Base-by-base conservation (phyloP, 2,329 filamentous ascomycete genomes). In the Fusarium nelsonii region DNA sequence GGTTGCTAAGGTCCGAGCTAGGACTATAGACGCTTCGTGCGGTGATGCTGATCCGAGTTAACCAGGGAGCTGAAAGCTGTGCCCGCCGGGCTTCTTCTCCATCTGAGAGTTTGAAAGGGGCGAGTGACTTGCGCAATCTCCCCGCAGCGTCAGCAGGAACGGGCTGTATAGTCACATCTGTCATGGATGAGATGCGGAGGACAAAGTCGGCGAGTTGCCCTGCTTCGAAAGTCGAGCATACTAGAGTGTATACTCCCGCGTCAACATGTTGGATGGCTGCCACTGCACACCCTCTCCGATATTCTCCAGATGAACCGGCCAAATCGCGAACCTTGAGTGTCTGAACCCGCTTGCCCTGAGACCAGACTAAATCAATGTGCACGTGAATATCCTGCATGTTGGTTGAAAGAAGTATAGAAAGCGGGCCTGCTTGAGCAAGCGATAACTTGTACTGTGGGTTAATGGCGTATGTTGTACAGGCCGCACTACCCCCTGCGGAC, bases 151-250 rank as follows among this genome's bases (percentile, higher is more conserved):
- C 92, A 8, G 89, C 83, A 1, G 90, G 86, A 5, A 97, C 84
- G 16, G 87, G 85, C 9, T 81, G 81, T 7, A 97, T 76, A 2
- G 78, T 73, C 37, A 90, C 85, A 0, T 85, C 82, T 3, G 81
- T 77, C 55, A 85, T 88, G 34, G 91, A 90, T 46, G 90, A 89
- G n/a, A 97, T 84, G 58, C 89, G 88, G 10, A 99, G 83, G 1
- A 85, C 88, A 75, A 97, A 98, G 49, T 85, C 84, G 5, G 91
- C 92, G 1, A 88, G 83, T 75, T 97, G 92, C 10, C 91, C 91
- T 0, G 91, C 86, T 67, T 97, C 93, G 77, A 97, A 98, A 0
- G 95, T 97, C 4, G 93, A 97, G 76, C 92, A 95, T 8, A 97
- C 91, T 58, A 97, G 85, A 0, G 93, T 97, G 78, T 98, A 99